Evolutionary conservation across 2,329 filamentous ascomycete genomes (phyloP).

Genomic region (Chalaropsis ovoidea): DNA sequence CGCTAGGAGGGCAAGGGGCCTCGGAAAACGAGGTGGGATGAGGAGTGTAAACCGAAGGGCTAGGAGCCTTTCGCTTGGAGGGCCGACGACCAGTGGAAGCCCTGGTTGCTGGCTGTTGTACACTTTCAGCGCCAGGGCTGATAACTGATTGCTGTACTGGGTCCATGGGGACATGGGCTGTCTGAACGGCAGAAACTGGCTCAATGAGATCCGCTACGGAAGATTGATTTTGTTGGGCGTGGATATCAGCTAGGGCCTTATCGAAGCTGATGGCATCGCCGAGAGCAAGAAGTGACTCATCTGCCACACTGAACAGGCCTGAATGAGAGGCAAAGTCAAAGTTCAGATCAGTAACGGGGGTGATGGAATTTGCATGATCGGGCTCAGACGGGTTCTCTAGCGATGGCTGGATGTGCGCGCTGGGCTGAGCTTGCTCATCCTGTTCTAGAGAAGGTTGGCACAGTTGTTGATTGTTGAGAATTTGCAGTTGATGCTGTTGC

Average conservation of each 20-base stretch:
- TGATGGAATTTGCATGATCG: background rate
- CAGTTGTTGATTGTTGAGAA: background rate
- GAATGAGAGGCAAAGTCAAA: conserved; percentile 20
- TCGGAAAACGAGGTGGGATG: conserved; percentile 37
- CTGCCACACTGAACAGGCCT: conserved; percentile 12
- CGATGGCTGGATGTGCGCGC: background rate
- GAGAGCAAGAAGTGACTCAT: conserved; percentile 17
- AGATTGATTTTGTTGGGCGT: background rate
- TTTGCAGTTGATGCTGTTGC: background rate
- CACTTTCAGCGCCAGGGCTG: background rate
- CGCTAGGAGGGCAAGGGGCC: conserved; percentile 38
- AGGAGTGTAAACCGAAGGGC: conserved; percentile 32
- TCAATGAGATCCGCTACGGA: background rate
- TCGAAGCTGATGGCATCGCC: conserved; percentile 19
- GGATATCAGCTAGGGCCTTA: conserved; percentile 19
- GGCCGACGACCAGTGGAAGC: background rate
- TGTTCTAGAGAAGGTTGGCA: background rate
- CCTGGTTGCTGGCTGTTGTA: conserved; percentile 1
- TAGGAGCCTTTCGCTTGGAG: conserved; percentile 16
- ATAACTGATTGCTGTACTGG: background rate
- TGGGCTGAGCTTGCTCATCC: background rate
- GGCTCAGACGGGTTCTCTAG: background rate
- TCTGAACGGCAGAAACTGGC: background rate
- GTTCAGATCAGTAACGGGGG: background rate
- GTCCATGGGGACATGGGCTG: background rate